Percentiles rank a stretch among this genome's conserved stretches.
Conservation (phyloP, 768 basidiomycete genomes). For the Amylocystis lapponica region DNA sequence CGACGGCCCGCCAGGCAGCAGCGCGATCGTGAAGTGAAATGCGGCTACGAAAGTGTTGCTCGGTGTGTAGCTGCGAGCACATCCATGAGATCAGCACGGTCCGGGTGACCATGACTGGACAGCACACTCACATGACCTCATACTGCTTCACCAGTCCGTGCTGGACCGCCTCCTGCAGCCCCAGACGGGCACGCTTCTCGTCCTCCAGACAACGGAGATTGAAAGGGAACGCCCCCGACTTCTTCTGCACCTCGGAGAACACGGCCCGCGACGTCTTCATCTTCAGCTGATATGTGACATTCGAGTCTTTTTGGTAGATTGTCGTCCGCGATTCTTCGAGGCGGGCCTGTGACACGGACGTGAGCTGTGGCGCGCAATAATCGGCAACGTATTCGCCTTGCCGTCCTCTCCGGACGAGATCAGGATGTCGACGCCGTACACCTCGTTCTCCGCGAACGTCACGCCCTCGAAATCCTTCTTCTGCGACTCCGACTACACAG, state of each 20-base stretch:
- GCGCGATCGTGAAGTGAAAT: conserved; percentile 96
- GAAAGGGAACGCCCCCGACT: conserved; percentile 97
- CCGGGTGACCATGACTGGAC: neutral
- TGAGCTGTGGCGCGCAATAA: neutral
- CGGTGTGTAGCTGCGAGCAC: conserved; percentile 61
- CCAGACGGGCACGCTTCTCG: conserved; percentile 93
- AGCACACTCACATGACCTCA: conserved; percentile 74
- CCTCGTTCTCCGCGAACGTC: conserved; percentile 88
- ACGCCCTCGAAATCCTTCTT: conserved; percentile 80
- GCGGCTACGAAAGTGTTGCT: conserved; percentile 82
- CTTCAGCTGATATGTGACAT: conserved; percentile 91
- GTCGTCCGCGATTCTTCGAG: conserved; percentile 86
- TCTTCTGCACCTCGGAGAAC: conserved; percentile 96
- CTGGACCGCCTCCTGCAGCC: conserved; percentile 92
- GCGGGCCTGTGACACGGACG: conserved; percentile 57
- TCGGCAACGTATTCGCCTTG: conserved; percentile 53
- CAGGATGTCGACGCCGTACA: conserved; percentile 91
- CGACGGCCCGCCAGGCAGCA: conserved; percentile 83
- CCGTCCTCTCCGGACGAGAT: conserved; percentile 86
- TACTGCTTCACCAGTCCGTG: conserved; percentile 92
- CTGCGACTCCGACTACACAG: conserved; percentile 53
- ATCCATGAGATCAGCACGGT: too few relatives aligned
- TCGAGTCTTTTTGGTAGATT: conserved; percentile 85
- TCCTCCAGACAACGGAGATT: conserved; percentile 92
- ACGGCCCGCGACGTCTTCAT: conserved; percentile 96